Evolutionary conservation across 352 stramenopile genomes (phyloP), one percentile per base, ranked within the genome.

Genomic region (Phytophthora sansomeana): DNA sequence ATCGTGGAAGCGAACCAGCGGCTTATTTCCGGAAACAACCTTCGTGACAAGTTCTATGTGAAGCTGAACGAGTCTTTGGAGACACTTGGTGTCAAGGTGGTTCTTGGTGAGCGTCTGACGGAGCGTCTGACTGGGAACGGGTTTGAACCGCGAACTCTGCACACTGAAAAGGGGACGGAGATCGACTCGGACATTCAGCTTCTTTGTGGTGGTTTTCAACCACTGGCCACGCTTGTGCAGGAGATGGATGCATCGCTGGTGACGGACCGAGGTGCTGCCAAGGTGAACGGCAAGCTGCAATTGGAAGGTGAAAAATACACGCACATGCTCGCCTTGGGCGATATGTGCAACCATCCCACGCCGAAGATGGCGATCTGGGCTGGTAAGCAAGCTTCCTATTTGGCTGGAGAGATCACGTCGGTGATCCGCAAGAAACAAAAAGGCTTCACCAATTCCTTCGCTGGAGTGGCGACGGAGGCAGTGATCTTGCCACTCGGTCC

Each of bases 171-270:
- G 35, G 80, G 80, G 38, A 88, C 72, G 8, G 49, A 67, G 46
- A 82, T 91, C 41, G 67, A 75, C n/a, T 80, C 78, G 8, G 83
- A 91, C 52, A 75, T 90, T 19, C 75, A 87, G 66, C 64, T 88
- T 10, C 54, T 85, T 4, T 81, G 71, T 32, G 75, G 67, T n/a
- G 74, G 77, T 4, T 85, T 83, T 33, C 51, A 50, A 24, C 78
- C 77, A 5, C 58, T 78, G 4, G 63, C 54, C 0, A 69, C 69
- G 14, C 42, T 85, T 30, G 59, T 83, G 0, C 42, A 77, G 47
- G 44, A 65, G 21, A 77, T 90, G 63, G 80, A 90, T 57, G n/a
- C 66, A 7, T 69, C 76, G 3, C 39, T 90, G 1, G 53, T 90
- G 19, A 74, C 61, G 1, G 69, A 78, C 0, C 43, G 59, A 21